Evolutionary conservation across 805 yeast species (phyloP), one percentile per base, ranked within the genome.

Genomic region (Suhomyces faveliae): DNA sequence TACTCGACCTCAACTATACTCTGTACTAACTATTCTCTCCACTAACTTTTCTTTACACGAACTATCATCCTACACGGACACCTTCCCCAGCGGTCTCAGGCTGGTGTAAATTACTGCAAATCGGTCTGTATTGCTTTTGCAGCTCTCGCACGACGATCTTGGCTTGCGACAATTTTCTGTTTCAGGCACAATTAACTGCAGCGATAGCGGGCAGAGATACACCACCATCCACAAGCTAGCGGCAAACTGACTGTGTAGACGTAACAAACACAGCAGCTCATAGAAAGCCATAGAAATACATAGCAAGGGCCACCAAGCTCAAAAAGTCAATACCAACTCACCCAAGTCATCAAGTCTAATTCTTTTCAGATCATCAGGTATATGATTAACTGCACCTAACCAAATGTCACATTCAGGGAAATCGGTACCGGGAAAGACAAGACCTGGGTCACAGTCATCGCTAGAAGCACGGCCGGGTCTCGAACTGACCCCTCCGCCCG

Each of bases 401-500:
- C n/a, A 9, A 21, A 46, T 46, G 49, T 41, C 45, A 21, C 13
- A 39, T n/a, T 40, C 49, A 17, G 19, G 45, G 25, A 46, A 46
- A 37, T 25, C 45, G 10, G 27, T 41, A 7, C 45, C 45, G 24
- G 42, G 42, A 19, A 37, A 37, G 37, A 33, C 21, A 33, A 33
- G 37, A 15, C 37, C 37, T 13, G 12, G 9, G 15, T 10, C 21
- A 12, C 13, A 15, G 22, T 19, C 33, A 17, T 20, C 37, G 21
- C 21, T 17, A 5, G 23, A 15, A 20, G 25, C 40, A 8, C 17
- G 24, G 20, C 44, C 44, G 8, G 37, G 35, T 10, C 40, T 29
- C 20, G 45, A 42, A 20, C 46, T 39, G 41, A 45, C 53, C 10
- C 52, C 53, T 25, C 57, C 63, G 9, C 64, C 61, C 4, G 66